Evolutionary conservation across 345 rosid species (phyloP).

Genomic region (Trapa incisa): DNA sequence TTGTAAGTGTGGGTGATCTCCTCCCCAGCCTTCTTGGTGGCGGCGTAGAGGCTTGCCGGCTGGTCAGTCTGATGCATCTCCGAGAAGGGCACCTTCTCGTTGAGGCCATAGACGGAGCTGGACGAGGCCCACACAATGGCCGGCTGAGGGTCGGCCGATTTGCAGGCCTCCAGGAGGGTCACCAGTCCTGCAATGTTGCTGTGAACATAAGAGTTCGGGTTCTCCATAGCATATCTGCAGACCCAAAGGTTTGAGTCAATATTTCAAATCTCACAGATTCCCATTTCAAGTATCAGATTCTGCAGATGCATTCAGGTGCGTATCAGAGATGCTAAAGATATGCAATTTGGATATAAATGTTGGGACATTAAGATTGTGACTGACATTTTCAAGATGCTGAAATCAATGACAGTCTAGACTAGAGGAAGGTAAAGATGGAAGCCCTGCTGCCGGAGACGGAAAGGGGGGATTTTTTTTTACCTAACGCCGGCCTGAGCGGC

Average conservation of each 20-base stretch:
- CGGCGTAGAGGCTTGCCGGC: constrained; percentile 24
- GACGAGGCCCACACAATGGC: constrained; percentile 30
- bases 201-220: constrained; percentile 24
- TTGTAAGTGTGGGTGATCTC: constrained; percentile 29
- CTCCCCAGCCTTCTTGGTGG: constrained; percentile 30
- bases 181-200: constrained; percentile 25
- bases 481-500: constrained; percentile 34
- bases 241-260: background rate
- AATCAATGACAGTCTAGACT: background rate
- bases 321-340: no score
- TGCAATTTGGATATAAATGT: no score
- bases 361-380: background rate
- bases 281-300: background rate
- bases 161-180: constrained; percentile 25
- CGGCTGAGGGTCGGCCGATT: constrained; percentile 25
- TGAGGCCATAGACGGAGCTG: constrained; percentile 28
- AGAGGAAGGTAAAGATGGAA: background rate
- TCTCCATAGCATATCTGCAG: constrained; percentile 24
- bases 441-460: background rate
- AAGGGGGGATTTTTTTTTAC: background rate
- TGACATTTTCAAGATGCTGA: background rate
- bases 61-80: constrained; percentile 18
- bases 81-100: constrained; percentile 21
- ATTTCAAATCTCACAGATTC: background rate
- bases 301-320: background rate